phyloP scores from a whole-genome alignment of 179 eudicot species.

The Drosera spatulata region DNA sequence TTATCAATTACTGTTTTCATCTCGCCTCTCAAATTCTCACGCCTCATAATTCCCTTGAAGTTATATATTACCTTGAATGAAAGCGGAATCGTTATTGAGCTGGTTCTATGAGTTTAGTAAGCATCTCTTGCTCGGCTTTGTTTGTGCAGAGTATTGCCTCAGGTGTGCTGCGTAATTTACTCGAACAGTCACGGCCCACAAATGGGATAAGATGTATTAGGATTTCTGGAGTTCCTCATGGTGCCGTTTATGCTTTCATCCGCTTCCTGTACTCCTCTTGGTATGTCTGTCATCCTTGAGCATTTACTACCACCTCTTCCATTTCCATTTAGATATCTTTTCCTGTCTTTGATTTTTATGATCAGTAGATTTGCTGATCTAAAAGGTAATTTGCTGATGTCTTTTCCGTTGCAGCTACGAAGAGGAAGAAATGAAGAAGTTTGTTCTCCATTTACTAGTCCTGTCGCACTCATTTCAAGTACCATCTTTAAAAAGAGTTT shows the following conservation, averaged over 20 bases:
- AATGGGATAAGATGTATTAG: constrained; percentile 34
- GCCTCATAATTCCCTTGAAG: not conserved
- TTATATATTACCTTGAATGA: no score
- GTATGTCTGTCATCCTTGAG: constrained; percentile 16
- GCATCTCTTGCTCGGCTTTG: not conserved
- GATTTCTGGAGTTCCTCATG: constrained; percentile 53
- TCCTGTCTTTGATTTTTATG: not conserved
- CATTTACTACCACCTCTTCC: no score
- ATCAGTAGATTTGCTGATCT: not conserved
- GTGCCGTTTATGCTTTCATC: constrained; percentile 44
- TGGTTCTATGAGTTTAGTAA: not conserved
- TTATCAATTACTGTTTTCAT: not conserved
- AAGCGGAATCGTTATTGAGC: no score
- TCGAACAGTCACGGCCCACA: constrained; percentile 33
- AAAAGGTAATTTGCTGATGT: not conserved
- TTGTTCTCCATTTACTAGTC: constrained; percentile 61
- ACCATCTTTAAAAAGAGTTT: constrained; percentile 49
- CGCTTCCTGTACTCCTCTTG: constrained; percentile 76
- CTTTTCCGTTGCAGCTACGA: constrained; percentile 39
- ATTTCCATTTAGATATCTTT: no score
- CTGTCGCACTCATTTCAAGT: constrained; percentile 55
- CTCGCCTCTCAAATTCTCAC: not conserved
- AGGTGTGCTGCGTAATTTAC: constrained; percentile 33
- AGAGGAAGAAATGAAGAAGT: constrained; percentile 59
- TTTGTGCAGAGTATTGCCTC: constrained; percentile 53